These are phyloP conservation scores for Pythium sukuiense DNA, from an alignment of 352 stramenopile species.

Conservation along the genomic window DNA sequence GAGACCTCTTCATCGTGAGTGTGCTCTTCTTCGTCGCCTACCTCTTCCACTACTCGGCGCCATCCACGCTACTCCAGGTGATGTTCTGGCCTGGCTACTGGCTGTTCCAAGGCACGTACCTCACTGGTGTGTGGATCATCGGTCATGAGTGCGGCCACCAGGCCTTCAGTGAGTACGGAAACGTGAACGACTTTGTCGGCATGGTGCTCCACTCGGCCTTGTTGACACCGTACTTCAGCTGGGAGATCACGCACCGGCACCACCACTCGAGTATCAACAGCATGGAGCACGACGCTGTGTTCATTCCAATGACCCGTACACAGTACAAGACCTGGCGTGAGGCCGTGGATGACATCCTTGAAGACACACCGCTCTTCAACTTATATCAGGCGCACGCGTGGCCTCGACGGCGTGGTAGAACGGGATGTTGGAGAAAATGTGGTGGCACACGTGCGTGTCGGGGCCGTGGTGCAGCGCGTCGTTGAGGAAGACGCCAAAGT, in stretches of 20 bases:
- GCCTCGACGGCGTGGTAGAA: slow-evolving; percentile 90
- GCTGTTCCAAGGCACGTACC: slow-evolving; percentile 96
- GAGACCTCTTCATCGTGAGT: slow-evolving; percentile 89
- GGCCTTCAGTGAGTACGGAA: slow-evolving; percentile 92
- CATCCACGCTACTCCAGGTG: slow-evolving; percentile 35
- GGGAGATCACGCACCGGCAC: slow-evolving; percentile 94
- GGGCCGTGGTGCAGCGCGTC: slow-evolving; percentile 97
- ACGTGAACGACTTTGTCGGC: slow-evolving; percentile 95
- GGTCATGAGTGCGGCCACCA: too few relatives aligned
- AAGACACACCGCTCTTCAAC: slow-evolving; percentile 94
- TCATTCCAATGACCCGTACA: slow-evolving; percentile 88
- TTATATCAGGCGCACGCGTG: slow-evolving; percentile 94
- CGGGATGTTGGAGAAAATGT: slow-evolving; percentile 96
- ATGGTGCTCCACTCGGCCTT: slow-evolving; percentile 96
- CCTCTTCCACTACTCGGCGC: slow-evolving; percentile 59
- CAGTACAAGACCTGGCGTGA: slow-evolving; percentile 53
- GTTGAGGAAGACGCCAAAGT: slow-evolving; percentile 95
- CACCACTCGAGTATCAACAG: slow-evolving; percentile 96
- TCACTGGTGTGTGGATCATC: slow-evolving; percentile 97
- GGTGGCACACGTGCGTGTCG: slow-evolving; percentile 97
- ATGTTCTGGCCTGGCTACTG: slow-evolving; percentile 93
- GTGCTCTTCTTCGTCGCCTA: slow-evolving; percentile 88
- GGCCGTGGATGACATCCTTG: slow-evolving; percentile 56
- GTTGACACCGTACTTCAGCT: slow-evolving; percentile 98
- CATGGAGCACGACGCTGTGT: slow-evolving; percentile 97